Evolutionary conservation across 2,329 filamentous ascomycete genomes (phyloP).

Genomic region (Teratosphaeria gauchensis): DNA sequence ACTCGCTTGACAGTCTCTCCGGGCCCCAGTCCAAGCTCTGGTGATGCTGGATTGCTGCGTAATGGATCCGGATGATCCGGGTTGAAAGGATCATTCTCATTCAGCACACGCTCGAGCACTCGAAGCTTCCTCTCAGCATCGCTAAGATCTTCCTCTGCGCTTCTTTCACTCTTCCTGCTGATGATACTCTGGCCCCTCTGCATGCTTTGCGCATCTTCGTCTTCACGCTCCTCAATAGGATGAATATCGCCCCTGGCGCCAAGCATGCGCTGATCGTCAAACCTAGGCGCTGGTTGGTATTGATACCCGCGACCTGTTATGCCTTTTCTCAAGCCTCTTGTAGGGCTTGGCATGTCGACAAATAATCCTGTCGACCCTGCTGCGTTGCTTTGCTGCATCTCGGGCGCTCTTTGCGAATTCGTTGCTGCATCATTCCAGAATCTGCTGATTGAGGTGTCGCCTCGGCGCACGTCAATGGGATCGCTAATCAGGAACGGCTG

Average conservation of each 20-base stretch:
- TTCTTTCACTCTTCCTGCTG: conserved; percentile 1
- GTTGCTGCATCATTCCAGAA: conserved; percentile 9
- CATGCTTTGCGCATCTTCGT: conserved; percentile 30
- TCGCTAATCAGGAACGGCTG: conserved; percentile 34
- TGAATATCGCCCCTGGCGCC: conserved; percentile 48
- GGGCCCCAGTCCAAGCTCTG: conserved; percentile 8
- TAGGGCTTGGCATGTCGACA: conserved; percentile 40
- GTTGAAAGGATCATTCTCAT: conserved; percentile 32
- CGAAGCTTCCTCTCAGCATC: conserved; percentile 13
- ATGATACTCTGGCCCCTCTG: neutral
- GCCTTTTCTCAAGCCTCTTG: conserved; percentile 36
- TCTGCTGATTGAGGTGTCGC: conserved; percentile 28
- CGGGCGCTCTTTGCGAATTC: neutral
- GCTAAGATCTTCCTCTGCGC: neutral
- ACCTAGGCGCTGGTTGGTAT: conserved; percentile 31
- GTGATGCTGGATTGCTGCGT: conserved; percentile 25
- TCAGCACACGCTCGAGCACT: conserved; percentile 12
- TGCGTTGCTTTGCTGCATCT: conserved; percentile 20
- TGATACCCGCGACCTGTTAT: conserved; percentile 27
- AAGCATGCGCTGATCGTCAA: conserved; percentile 40
- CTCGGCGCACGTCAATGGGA: conserved; percentile 27
- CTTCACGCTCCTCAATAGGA: conserved; percentile 54
- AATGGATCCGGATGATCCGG: conserved; percentile 26
- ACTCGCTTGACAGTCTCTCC: conserved; percentile 19
- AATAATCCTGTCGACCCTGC: conserved; percentile 39